Evolutionary conservation across 345 rosid species (phyloP).

Genomic region (Melaleuca quinquenervia): DNA sequence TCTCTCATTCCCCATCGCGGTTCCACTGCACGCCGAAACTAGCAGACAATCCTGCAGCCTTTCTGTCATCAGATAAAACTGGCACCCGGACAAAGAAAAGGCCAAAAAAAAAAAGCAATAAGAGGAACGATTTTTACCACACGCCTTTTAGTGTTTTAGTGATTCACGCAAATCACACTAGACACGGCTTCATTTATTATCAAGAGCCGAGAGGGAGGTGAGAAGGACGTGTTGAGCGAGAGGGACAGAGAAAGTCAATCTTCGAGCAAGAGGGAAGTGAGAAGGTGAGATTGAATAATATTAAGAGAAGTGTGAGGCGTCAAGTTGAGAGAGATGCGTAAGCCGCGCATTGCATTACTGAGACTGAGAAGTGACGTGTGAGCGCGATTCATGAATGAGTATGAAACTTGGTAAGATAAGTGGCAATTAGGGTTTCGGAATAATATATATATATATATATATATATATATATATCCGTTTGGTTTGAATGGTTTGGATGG

Average conservation of each 20-base stretch:
- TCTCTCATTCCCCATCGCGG: not conserved
- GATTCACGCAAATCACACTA: not conserved
- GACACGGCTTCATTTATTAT: not conserved
- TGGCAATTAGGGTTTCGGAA: not conserved
- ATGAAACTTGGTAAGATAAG: no score
- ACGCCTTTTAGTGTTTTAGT: not conserved
- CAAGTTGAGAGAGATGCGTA: not conserved
- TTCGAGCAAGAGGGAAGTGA: not conserved
- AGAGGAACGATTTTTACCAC: not conserved
- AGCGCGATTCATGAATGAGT: not conserved
- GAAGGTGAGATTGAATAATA: no score
- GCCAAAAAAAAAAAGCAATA: not conserved
- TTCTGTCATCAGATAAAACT: not conserved
- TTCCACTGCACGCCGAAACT: not conserved
- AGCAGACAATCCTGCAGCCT: not conserved
- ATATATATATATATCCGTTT: fast-evolving
- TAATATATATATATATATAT: not conserved
- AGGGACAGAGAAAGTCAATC: not conserved
- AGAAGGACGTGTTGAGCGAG: not conserved
- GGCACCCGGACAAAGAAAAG: not conserved
- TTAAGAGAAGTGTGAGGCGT: no score
- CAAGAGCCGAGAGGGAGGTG: not conserved
- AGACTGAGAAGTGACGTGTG: not conserved
- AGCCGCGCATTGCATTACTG: no score
- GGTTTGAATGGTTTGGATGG: no score